A percentile compares a stretch with the other conserved stretches of the same genome.
Conservation (phyloP, 2,329 filamentous ascomycete species). For the Coniochaeta ligniaria region DNA sequence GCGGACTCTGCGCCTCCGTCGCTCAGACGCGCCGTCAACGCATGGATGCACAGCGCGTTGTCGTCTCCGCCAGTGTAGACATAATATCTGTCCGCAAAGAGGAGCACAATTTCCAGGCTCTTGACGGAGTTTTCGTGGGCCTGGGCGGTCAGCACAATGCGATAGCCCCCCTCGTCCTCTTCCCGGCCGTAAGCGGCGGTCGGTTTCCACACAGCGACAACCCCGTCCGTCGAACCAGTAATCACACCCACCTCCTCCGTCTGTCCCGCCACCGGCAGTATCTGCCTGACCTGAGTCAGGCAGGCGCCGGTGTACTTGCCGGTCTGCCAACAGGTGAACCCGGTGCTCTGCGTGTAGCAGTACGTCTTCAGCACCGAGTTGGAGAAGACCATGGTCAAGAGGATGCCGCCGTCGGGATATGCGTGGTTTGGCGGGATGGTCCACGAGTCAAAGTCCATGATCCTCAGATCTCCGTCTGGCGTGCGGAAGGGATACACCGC, state of each 20-base stretch:
- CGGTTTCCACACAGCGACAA: slow-evolving; percentile 53
- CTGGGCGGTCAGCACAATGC: slow-evolving; percentile 26
- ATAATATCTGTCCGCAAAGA: slow-evolving; percentile 24
- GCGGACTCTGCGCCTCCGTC: background rate
- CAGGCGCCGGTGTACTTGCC: slow-evolving; percentile 66
- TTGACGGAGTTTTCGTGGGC: slow-evolving; percentile 83
- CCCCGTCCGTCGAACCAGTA: slow-evolving; percentile 77
- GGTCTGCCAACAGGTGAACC: slow-evolving; percentile 42
- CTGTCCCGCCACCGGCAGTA: slow-evolving; percentile 26
- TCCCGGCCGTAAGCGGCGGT: background rate
- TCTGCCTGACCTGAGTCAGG: slow-evolving; percentile 56
- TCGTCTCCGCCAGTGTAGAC: slow-evolving; percentile 82
- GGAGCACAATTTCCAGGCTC: slow-evolving; percentile 37
- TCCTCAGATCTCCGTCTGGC: slow-evolving; percentile 60
- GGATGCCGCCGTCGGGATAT: slow-evolving; percentile 12
- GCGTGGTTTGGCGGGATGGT: slow-evolving; percentile 22
- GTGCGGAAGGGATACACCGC: slow-evolving; percentile 44
- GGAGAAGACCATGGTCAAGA: slow-evolving; percentile 68
- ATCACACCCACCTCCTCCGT: slow-evolving; percentile 36
- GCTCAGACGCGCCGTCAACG: slow-evolving; percentile 29
- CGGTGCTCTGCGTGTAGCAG: slow-evolving; percentile 29
- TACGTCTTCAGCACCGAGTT: slow-evolving; percentile 71
- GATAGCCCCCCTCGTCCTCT: background rate
- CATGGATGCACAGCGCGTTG: slow-evolving; percentile 59
- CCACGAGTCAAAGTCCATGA: slow-evolving; percentile 66